A percentile compares a stretch with the other conserved stretches of the same genome.
Evolutionary conservation across 805 yeast genomes (phyloP).

Genomic region (Candida insectorum): DNA sequence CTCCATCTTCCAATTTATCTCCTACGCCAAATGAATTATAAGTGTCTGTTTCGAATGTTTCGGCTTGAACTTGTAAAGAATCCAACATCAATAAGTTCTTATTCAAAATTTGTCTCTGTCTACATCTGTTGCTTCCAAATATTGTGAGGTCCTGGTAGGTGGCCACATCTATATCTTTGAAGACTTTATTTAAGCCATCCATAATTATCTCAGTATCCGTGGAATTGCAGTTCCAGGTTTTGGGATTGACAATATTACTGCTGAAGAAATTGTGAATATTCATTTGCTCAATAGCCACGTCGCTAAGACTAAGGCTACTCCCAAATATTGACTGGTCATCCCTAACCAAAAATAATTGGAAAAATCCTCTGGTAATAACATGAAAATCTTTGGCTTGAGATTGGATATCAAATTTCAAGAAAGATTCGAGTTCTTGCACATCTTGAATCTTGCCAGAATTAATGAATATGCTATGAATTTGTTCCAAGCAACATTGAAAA

Average conservation of each 20-base stretch:
- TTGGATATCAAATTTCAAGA: conserved; percentile 25
- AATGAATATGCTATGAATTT: conserved; percentile 17
- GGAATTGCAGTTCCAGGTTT: conserved; percentile 10
- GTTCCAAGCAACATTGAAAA: conserved; percentile 17
- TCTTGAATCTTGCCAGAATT: conserved; percentile 16
- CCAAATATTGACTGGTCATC: conserved; percentile 64
- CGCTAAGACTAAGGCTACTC: conserved; percentile 22
- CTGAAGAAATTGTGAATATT: conserved; percentile 29
- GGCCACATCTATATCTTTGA: conserved; percentile 48
- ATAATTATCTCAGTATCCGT: conserved; percentile 6
- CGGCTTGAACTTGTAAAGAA: conserved; percentile 72
- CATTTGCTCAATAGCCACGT: conserved; percentile 33
- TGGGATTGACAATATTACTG: conserved; percentile 7
- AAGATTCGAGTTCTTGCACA: conserved; percentile 23
- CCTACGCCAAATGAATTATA: conserved; percentile 33
- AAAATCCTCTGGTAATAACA: conserved; percentile 58
- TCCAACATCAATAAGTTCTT: conserved; percentile 66
- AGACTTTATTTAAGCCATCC: conserved; percentile 20
- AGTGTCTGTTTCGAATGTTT: conserved; percentile 53
- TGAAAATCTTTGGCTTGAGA: conserved; percentile 21
- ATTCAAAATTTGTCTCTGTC: conserved; percentile 72
- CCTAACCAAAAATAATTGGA: conserved; percentile 59
- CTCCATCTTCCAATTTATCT: conserved; percentile 29
- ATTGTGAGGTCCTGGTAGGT: conserved; percentile 27
- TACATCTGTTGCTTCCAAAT: conserved; percentile 59